phyloP scores from a whole-genome alignment of 2,329 filamentous ascomycete genomes.

The Aspergillus chevalieri region DNA sequence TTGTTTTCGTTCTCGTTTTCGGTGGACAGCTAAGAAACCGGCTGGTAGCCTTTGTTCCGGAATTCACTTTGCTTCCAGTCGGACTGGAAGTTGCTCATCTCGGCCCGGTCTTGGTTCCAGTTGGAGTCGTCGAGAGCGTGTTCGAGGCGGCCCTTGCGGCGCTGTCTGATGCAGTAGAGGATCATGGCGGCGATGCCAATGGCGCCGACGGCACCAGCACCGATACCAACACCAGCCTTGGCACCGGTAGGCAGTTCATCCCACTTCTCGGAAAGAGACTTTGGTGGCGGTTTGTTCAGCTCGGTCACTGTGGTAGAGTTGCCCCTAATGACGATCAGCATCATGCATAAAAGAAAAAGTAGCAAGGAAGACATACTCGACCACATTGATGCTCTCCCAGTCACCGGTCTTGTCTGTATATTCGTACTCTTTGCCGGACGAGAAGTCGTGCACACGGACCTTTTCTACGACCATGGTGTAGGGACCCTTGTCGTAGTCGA shows the following conservation, averaged over 20 bases:
- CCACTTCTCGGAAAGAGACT: conserved; percentile 38
- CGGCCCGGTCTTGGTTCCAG: conserved; percentile 36
- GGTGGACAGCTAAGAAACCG: conserved; percentile 9
- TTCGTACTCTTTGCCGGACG: conserved; percentile 58
- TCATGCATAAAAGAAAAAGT: no score
- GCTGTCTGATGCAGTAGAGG: conserved; percentile 47
- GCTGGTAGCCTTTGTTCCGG: conserved; percentile 23
- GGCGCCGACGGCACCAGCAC: conserved; percentile 29
- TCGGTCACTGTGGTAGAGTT: conserved; percentile 47
- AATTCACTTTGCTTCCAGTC: conserved; percentile 35
- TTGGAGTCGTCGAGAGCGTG: conserved; percentile 42
- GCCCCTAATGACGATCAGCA: conserved; percentile 50
- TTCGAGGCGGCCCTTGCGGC: conserved; percentile 46
- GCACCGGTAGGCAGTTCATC: conserved; percentile 39
- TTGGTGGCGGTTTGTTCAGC: conserved; percentile 28
- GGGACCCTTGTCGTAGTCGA: conserved; percentile 60
- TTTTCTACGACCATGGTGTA: conserved; percentile 69
- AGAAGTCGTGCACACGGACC: conserved; percentile 53
- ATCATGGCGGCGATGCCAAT: conserved; percentile 30
- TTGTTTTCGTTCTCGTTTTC: not conserved
- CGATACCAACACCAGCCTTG: conserved; percentile 44
- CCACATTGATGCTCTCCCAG: conserved; percentile 61
- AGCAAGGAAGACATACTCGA: conserved; percentile 22
- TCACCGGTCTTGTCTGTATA: conserved; percentile 58
- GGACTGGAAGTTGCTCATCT: conserved; percentile 33